Percentiles rank a stretch among this genome's conserved stretches.
Evolutionary conservation across 2,329 filamentous ascomycete genomes (phyloP).

Genomic region (Tolypocladium cylindrosporum): DNA sequence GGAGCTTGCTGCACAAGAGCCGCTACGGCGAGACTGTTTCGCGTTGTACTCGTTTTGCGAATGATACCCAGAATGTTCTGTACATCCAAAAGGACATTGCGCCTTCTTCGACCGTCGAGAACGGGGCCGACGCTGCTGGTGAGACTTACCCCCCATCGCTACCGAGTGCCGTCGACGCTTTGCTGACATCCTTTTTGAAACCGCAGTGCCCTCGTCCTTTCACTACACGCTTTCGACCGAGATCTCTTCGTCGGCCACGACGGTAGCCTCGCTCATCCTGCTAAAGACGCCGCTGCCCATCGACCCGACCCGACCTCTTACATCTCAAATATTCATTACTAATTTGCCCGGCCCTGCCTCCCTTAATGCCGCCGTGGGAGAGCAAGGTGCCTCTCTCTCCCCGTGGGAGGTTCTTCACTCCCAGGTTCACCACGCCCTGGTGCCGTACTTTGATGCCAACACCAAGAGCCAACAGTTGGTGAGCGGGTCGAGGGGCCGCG

Average conservation of each 20-base stretch:
- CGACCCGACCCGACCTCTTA: conserved; percentile 71
- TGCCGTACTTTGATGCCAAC: conserved; percentile 95
- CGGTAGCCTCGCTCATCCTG: conserved; percentile 75
- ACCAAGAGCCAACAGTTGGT: conserved; percentile 68
- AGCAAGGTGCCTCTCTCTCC: conserved; percentile 64
- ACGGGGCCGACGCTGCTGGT: conserved; percentile 37
- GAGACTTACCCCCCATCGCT: conserved; percentile 11
- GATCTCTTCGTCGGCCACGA: conserved; percentile 69
- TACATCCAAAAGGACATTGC: conserved; percentile 82
- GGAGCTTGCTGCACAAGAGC: conserved; percentile 70
- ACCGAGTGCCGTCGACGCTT: neutral
- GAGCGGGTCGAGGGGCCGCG: conserved; percentile 58
- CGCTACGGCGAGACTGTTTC: conserved; percentile 71
- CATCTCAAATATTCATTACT: conserved; percentile 83
- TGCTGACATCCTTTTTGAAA: conserved; percentile 3
- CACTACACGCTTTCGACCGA: conserved; percentile 75
- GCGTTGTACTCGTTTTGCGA: conserved; percentile 80
- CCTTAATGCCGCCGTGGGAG: conserved; percentile 53
- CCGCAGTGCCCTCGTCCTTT: conserved; percentile 43
- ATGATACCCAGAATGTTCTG: conserved; percentile 75
- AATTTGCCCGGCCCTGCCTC: conserved; percentile 78
- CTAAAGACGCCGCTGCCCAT: conserved; percentile 85
- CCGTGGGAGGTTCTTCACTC: conserved; percentile 91
- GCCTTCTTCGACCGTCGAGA: conserved; percentile 39
- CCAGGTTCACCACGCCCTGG: conserved; percentile 80